Evolutionary conservation across 768 basidiomycete species (phyloP).

Genomic region (Kondoa subrosea): DNA sequence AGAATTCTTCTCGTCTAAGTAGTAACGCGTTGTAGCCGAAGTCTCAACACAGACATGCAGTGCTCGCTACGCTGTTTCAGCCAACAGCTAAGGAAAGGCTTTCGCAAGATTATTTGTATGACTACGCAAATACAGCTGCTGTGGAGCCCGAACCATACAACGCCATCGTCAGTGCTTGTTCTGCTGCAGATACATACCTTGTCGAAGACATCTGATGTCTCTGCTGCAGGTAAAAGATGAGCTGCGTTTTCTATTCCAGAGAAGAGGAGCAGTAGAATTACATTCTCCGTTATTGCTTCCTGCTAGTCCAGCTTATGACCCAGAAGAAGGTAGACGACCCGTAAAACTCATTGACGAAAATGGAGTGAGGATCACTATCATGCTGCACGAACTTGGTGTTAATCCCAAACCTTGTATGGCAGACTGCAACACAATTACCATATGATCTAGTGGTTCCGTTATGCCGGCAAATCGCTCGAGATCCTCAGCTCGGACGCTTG

Average conservation of each 20-base stretch:
- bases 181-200: background rate
- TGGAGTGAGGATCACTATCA: background rate
- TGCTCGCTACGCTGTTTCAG: slow-evolving; percentile 13
- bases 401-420: background rate
- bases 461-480: slow-evolving; percentile 27
- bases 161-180: background rate
- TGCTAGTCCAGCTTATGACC: background rate
- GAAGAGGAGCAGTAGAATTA: slow-evolving; percentile 2
- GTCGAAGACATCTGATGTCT: background rate
- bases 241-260: background rate
- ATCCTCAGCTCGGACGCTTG: slow-evolving; percentile 24
- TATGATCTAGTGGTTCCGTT: slow-evolving; percentile 16
- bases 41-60: slow-evolving; percentile 12
- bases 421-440: slow-evolving; percentile 5
- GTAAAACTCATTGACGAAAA: slow-evolving; percentile 2
- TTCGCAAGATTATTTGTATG: slow-evolving; percentile 13
- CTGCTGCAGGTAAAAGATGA: background rate
- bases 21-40: too few species aligned
- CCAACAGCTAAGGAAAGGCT: slow-evolving; percentile 1
- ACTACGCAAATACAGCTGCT: background rate
- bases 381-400: background rate
- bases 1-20: too few species aligned
- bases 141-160: background rate
- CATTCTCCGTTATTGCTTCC: background rate
- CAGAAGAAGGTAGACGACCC: background rate